Evolutionary conservation across 257 asterid species (phyloP).

Genomic region (Nicotiana tabacum): DNA sequence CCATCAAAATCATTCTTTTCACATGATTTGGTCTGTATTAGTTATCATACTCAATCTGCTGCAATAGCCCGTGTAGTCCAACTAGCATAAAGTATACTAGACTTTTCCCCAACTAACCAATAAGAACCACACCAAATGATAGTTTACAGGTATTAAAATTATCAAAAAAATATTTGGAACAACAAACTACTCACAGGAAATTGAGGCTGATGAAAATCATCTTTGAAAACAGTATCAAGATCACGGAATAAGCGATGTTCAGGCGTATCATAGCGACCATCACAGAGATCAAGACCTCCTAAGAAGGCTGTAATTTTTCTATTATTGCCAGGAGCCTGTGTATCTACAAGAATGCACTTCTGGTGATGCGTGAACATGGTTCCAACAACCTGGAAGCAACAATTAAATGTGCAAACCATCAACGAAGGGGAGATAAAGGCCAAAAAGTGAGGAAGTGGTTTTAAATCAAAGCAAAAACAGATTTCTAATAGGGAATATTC

Average conservation of each 20-base stretch:
- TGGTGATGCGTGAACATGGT: constrained; percentile 83
- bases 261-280: constrained; percentile 96
- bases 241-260: constrained; percentile 69
- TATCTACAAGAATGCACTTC: constrained; percentile 88
- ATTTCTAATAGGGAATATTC: neutral
- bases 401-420: neutral
- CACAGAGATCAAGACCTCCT: constrained; percentile 94
- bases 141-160: neutral
- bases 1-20: neutral
- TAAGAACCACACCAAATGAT: neutral
- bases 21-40: neutral
- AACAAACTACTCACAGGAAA: constrained; percentile 51
- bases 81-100: neutral
- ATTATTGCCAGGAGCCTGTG: constrained; percentile 78
- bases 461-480: neutral
- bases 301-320: constrained; percentile 81
- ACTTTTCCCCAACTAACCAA: neutral
- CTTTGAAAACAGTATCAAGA: constrained; percentile 61
- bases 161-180: neutral
- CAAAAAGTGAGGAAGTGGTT: neutral
- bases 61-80: neutral
- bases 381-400: constrained; percentile 71
- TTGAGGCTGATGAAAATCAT: constrained; percentile 81
- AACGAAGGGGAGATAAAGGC: neutral
- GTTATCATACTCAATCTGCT: neutral